Base-by-base conservation (phyloP, 2,329 filamentous ascomycete genomes). In the Thermochaetoides dissita region DNA sequence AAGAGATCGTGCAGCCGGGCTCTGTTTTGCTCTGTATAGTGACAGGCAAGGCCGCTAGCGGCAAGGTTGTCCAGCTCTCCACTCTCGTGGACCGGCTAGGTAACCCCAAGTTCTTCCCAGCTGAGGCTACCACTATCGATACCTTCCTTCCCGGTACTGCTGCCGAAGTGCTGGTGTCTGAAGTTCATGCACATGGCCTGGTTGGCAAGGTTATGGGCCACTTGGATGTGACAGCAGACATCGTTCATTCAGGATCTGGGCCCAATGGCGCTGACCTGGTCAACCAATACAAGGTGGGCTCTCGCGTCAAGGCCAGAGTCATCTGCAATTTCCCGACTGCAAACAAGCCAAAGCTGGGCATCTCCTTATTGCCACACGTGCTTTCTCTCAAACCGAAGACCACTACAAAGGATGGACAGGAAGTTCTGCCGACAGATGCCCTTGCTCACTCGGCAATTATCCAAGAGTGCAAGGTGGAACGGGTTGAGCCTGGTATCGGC, bases 121-220 rank as follows among this genome's bases (percentile, higher is more conserved):
- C 70, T 30, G 79, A 84, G 34, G 88, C 88, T 0, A 86, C 86
- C 7, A 93, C 84, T 0, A 83, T 98, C 56, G 86, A 88, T 58
- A 76, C 84, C 6, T 94, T 94, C 62, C 71, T 95, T 6, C 91
- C 93, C 1, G 93, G 91, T 50, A 91, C 86, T n/a, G 79, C 81
- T 6, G 85, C 87, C 32, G 87, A 94, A 52, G 69, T 95, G 8
- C 68, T 96, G 38, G 65, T 98, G 33, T 81, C 84, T 2, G 82
- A 91, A 37, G 76, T 83, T 10, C 77, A 79, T 8, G 62, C 72
- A 9, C 76, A 74, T 49, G 91, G 91, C n/a, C 63, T 98, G 45
- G 68, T 74, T 38, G 91, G 91, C 53, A 95, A 95, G 60, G 76
- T 96, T 36, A 83, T 98, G 72, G 93, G 91, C 10, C 77, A 88